Evolutionary conservation across 441 rosid species (phyloP).

Genomic region (Monsonia emarginata): DNA sequence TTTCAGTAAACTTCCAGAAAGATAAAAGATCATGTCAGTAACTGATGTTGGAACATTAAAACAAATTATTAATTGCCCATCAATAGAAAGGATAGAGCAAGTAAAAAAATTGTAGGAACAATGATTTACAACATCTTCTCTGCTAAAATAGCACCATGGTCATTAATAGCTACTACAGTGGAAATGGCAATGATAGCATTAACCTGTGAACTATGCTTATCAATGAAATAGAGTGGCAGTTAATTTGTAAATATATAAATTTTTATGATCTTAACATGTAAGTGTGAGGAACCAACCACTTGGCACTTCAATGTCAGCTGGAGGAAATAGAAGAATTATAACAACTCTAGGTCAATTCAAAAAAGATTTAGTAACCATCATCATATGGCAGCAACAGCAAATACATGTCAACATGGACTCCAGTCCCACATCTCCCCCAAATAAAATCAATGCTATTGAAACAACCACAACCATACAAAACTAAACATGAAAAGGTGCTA

Average conservation of each 20-base stretch:
- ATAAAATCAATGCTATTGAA: background rate
- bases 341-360: background rate
- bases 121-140: background rate
- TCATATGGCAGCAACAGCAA: background rate
- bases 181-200: background rate
- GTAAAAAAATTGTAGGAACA: background rate
- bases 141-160: background rate
- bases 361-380: background rate
- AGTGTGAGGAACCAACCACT: background rate
- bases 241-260: background rate
- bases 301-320: background rate
- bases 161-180: background rate
- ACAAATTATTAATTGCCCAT: background rate
- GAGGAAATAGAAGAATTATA: background rate
- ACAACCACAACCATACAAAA: background rate
- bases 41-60: background rate
- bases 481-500: background rate
- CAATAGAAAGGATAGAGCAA: background rate
- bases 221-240: background rate
- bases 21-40: constrained; percentile 5
- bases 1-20: constrained; percentile 46
- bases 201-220: background rate
- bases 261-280: background rate
- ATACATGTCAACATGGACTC: background rate
- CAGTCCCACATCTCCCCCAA: background rate